These are phyloP conservation scores for Colletotrichum musicola DNA, from an alignment of 2,329 filamentous ascomycete genomes.

Conservation along the genomic window DNA sequence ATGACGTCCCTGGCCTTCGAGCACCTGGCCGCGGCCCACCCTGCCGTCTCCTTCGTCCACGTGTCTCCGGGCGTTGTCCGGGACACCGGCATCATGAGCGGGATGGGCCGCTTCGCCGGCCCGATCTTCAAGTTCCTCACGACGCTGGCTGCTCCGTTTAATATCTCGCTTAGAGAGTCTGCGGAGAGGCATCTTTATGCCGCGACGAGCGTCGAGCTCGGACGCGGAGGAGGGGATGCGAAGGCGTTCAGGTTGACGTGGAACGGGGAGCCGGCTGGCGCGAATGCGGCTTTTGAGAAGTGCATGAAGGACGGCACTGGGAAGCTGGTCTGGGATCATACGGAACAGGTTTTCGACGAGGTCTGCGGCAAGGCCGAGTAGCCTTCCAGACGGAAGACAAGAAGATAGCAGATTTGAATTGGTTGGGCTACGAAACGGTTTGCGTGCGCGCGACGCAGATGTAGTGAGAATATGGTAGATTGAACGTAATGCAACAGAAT, in stretches of 20 bases:
- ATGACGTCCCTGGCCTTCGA: slow-evolving; percentile 63
- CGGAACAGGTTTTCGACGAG: background rate
- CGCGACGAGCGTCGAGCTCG: background rate
- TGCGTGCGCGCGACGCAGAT: too few relatives aligned
- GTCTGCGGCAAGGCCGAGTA: background rate
- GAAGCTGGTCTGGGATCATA: background rate
- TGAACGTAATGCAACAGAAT: too few relatives aligned
- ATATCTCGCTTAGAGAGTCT: background rate
- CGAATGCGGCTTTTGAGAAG: background rate
- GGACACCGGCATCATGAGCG: background rate
- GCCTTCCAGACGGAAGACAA: background rate
- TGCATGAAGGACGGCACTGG: background rate
- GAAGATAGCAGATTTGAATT: too few relatives aligned
- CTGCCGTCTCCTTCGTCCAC: slow-evolving; percentile 45
- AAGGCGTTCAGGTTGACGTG: background rate
- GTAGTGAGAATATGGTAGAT: too few relatives aligned
- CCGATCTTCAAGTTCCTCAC: background rate
- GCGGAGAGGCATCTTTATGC: background rate
- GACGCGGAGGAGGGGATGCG: too few relatives aligned
- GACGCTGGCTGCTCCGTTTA: background rate
- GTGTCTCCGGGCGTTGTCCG: background rate
- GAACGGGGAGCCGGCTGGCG: background rate
- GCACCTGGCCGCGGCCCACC: slow-evolving; percentile 58
- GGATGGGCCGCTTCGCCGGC: background rate
- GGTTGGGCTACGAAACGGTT: too few relatives aligned